Base-by-base conservation (phyloP, 176 grass and related monocot species). In the Poa pratensis region DNA sequence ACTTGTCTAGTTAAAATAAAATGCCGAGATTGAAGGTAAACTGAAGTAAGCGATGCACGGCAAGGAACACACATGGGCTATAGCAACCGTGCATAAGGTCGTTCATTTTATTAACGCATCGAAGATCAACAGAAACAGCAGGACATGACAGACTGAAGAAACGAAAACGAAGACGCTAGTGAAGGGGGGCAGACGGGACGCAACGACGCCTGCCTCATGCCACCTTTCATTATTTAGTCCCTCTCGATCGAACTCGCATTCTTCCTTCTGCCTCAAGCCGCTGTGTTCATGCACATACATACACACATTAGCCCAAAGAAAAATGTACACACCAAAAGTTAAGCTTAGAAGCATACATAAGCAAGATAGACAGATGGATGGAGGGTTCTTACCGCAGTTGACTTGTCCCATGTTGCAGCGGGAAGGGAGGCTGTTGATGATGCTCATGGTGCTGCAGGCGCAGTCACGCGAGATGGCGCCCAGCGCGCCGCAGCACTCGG, bases 361-460 rank as follows among this genome's bases (percentile, higher is more conserved):
- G 4, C 14, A 27, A 39, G 6, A 4, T 1, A 32, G 2, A 5
- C 15, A 66, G n/a, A n/a, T 22, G 28, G 45, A 12, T 12, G 45
- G 11, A 11, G 9, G 40, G 40, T 42, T 5, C 84, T 93, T 80
- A 96, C 91, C 57, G 86, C 94, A 96, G 63, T 76, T 83, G 76
- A 90, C 24, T 10, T 46, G 83, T 13, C 17, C 54, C 27, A 87
- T 34, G 84, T 87, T 81, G 87, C 94, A 96, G 22, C 88, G 88
- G 67, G 91, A 74, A 1, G 94, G 94, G 28, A 96, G 75, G 83
- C 91, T 91, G 89, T 78, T 96, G 89, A 93, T 93, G 80, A 96
- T 93, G 76, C 77, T 64, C 59, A 93, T 92, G 48, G 94, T 89
- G 87, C 87, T 85, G 84, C 94, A 96, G 30, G 89, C 94, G 77